These are phyloP conservation scores for Scenedesmus sp. DNA, from an alignment of 163 green algal genomes.

Conservation along the genomic window DNA sequence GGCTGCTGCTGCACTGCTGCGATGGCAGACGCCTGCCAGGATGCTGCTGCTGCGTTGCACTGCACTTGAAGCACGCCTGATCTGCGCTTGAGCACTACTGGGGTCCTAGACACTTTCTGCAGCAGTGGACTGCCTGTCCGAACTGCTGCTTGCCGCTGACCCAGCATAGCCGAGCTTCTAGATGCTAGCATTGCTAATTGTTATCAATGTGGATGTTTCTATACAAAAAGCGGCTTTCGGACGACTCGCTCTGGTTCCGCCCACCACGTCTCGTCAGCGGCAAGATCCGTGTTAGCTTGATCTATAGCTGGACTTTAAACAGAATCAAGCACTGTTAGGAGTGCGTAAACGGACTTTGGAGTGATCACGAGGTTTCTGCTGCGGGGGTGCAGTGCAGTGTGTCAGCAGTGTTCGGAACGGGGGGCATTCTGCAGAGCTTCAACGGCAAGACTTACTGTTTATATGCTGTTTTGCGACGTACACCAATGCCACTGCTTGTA, in stretches of 20 bases:
- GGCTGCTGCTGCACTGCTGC: constrained; percentile 52
- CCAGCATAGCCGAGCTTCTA: background rate
- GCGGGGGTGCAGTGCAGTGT: background rate
- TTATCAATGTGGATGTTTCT: background rate
- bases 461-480: too few species aligned
- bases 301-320: background rate
- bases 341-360: background rate
- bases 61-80: background rate
- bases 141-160: constrained; percentile 21
- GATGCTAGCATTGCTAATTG: constrained; percentile 14
- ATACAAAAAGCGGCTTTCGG: background rate
- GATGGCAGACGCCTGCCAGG: constrained; percentile 7
- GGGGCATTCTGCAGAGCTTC: too few species aligned
- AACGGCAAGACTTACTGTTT: too few species aligned
- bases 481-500: background rate
- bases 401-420: background rate
- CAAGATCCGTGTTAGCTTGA: background rate
- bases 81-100: background rate
- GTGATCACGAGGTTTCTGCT: background rate
- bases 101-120: background rate
- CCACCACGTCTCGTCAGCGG: constrained; percentile 11
- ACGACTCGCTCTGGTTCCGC: background rate
- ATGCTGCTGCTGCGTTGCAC: constrained; percentile 25
- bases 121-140: constrained; percentile 7
- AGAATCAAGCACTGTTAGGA: too few species aligned